Conservation (phyloP, 1,139 yeast genomes). For the Hyphopichia pseudoburtonii region DNA sequence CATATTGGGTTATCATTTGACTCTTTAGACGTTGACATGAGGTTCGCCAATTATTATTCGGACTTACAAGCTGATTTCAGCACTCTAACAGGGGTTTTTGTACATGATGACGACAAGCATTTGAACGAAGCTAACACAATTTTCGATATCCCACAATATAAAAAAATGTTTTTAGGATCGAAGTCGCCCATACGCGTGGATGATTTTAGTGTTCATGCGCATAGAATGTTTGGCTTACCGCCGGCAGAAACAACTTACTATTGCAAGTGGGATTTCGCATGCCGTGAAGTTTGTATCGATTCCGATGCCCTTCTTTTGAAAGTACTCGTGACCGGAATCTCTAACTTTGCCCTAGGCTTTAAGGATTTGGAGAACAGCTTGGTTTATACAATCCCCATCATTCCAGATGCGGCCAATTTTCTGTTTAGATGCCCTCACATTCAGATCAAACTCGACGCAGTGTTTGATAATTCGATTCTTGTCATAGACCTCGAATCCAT, state of each 20-base stretch:
- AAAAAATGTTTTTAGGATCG: constrained; percentile 14
- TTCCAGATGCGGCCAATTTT: constrained; percentile 71
- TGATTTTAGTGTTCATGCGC: constrained; percentile 75
- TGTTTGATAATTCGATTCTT: constrained; percentile 14
- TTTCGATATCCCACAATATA: constrained; percentile 27
- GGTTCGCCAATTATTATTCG: constrained; percentile 93
- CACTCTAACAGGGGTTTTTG: constrained; percentile 41
- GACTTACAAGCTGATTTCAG: constrained; percentile 66
- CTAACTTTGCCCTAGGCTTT: constrained; percentile 61
- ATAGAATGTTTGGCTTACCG: constrained; percentile 89
- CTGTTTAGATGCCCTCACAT: constrained; percentile 44
- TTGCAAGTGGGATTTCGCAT: constrained; percentile 84
- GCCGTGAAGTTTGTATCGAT: constrained; percentile 58
- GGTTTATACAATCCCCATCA: constrained; percentile 51
- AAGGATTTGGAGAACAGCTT: constrained; percentile 75
- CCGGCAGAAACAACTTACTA: constrained; percentile 85
- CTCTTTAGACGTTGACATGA: constrained; percentile 67
- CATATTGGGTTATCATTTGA: constrained; percentile 67
- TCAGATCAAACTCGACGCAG: constrained; percentile 22
- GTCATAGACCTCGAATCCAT: constrained; percentile 36
- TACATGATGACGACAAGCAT: constrained; percentile 16
- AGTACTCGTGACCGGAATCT: constrained; percentile 42
- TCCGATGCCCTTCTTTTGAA: constrained; percentile 51
- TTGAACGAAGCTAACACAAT: constrained; percentile 19
- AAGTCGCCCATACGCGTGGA: constrained; percentile 50